phyloP scores from a whole-genome alignment of 345 rosid species.

The Excoecaria agallocha region DNA sequence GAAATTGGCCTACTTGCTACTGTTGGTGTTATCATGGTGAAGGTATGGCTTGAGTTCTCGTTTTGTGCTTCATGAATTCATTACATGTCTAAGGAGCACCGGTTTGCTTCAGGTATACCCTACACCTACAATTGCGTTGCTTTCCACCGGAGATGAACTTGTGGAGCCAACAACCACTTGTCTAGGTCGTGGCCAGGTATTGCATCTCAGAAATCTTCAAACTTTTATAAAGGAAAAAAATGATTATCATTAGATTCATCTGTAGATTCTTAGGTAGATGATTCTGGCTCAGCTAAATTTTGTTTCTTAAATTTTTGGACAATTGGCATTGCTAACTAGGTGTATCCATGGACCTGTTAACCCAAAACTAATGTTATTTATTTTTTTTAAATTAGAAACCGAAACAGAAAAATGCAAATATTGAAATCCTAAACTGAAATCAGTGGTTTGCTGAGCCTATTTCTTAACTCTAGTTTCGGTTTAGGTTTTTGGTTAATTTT shows the following conservation, averaged over 20 bases:
- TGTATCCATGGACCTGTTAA: too few species aligned
- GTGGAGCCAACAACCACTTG: constrained; percentile 58
- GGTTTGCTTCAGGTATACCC: constrained; percentile 62
- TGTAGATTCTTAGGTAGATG: background rate
- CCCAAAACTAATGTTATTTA: too few species aligned
- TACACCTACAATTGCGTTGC: constrained; percentile 74
- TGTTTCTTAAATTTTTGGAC: background rate
- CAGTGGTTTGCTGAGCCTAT: too few species aligned
- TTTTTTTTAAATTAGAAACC: too few species aligned
- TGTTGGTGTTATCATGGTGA: constrained; percentile 70
- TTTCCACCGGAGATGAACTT: constrained; percentile 96
- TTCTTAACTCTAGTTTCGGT: too few species aligned
- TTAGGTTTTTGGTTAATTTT: too few species aligned
- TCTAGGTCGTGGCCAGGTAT: constrained; percentile 85
- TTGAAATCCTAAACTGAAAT: too few species aligned
- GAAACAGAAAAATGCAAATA: too few species aligned
- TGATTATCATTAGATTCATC: background rate
- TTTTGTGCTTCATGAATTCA: constrained; percentile 21
- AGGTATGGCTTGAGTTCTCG: constrained; percentile 48
- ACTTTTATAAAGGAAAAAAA: background rate
- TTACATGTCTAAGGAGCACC: constrained; percentile 9
- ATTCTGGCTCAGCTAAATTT: background rate
- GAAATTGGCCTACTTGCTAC: constrained; percentile 92
- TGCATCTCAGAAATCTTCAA: background rate
- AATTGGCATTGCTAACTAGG: background rate